Conservation (phyloP, 208 protist species). For the Crithidia expoeki region DNA sequence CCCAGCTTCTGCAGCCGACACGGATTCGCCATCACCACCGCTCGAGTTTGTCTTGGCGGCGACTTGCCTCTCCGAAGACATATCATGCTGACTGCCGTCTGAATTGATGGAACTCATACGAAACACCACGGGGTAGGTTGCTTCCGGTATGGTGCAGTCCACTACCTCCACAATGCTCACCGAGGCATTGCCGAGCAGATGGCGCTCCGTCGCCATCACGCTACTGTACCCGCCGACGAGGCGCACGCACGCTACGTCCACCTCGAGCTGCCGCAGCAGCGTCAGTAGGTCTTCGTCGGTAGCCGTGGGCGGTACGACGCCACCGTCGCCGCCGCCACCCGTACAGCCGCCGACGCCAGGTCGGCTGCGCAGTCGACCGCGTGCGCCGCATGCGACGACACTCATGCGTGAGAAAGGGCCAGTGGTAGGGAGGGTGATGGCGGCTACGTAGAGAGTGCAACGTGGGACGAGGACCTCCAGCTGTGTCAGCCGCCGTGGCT, state of each 20-base stretch:
- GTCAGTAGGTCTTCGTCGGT: conserved; percentile 23
- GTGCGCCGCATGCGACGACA: conserved; percentile 21
- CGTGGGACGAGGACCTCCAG: conserved; percentile 31
- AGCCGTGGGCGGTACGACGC: conserved; percentile 12
- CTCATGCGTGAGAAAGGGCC: conserved; percentile 14
- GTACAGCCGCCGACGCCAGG: background rate
- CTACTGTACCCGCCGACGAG: conserved; percentile 46
- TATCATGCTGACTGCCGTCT: background rate
- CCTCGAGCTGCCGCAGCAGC: conserved; percentile 34
- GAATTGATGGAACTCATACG: conserved; percentile 15
- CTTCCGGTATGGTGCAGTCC: conserved; percentile 60
- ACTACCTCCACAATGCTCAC: conserved; percentile 48
- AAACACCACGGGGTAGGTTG: conserved; percentile 27
- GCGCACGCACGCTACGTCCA: conserved; percentile 66
- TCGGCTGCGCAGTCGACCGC: conserved; percentile 18
- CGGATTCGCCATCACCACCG: background rate
- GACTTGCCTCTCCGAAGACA: background rate
- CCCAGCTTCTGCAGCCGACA: background rate
- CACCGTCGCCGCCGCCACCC: background rate
- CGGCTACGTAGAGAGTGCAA: conserved; percentile 31
- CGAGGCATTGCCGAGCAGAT: conserved; percentile 47
- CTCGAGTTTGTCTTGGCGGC: background rate
- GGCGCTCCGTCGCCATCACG: conserved; percentile 52
- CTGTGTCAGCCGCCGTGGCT: conserved; percentile 32
- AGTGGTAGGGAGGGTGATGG: conserved; percentile 20